Evolutionary conservation across 495 filamentous ascomycete species (phyloP).

Genomic region (Acidomyces sp.): DNA sequence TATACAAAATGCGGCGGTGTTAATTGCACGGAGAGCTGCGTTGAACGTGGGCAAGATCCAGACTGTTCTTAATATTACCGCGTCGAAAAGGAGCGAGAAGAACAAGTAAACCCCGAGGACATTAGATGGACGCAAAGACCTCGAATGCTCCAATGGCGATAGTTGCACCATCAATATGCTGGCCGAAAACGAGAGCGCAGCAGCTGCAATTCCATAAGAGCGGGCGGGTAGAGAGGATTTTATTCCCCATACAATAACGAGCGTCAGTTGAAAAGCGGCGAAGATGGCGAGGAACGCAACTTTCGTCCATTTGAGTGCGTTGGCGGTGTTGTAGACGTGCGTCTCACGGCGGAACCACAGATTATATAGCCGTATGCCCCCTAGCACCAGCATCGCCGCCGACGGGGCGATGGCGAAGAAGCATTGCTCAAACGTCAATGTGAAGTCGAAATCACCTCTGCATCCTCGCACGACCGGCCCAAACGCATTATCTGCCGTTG

Average conservation of each 20-base stretch:
- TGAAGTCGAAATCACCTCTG: background rate
- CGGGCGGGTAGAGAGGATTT: background rate
- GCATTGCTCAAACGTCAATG: background rate
- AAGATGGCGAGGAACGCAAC: no score
- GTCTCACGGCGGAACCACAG: background rate
- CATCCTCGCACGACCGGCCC: background rate
- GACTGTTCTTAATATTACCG: background rate
- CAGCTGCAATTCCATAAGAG: background rate
- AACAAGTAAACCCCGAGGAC: no score
- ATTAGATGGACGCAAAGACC: no score
- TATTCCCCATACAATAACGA: no score
- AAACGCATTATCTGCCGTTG: background rate
- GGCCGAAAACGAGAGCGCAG: background rate
- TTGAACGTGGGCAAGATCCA: background rate
- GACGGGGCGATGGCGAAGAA: background rate
- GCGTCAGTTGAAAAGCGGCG: background rate
- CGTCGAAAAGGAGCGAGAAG: background rate
- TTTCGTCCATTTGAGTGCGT: no score
- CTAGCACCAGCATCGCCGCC: background rate
- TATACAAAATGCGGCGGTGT: background rate
- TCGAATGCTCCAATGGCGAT: no score
- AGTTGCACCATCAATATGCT: no score
- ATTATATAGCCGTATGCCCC: background rate
- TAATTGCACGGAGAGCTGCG: background rate
- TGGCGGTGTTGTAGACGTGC: no score